Conservation (phyloP, 2,329 filamentous ascomycete genomes). For the Xenoacremonium recifei region DNA sequence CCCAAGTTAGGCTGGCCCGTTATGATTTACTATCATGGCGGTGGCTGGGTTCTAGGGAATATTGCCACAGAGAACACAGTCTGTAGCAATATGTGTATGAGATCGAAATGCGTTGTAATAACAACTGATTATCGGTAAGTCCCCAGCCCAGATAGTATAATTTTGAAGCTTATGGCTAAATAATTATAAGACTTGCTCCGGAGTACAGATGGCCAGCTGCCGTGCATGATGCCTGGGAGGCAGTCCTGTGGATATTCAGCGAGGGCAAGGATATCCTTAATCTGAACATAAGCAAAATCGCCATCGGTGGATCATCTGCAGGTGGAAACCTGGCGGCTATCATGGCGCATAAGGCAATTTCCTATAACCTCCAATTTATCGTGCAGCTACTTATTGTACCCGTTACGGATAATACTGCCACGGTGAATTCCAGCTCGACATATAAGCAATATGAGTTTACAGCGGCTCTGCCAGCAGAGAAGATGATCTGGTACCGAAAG, state of each 20-base stretch:
- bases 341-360: constrained; percentile 49
- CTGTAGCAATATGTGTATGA: constrained; percentile 43
- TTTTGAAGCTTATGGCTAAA: too few relatives aligned
- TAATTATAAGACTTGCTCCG: constrained; percentile 52
- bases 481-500: constrained; percentile 12
- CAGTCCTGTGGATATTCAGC: constrained; percentile 44
- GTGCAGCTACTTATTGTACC: constrained; percentile 7
- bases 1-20: constrained; percentile 52
- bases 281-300: constrained; percentile 34
- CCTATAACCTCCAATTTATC: constrained; percentile 16
- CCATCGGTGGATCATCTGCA: constrained; percentile 8
- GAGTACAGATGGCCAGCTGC: constrained; percentile 56
- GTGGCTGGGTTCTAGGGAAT: not conserved
- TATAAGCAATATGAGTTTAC: constrained; percentile 6
- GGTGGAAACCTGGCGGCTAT: constrained; percentile 8
- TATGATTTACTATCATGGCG: constrained; percentile 55
- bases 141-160: too few relatives aligned
- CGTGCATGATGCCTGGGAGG: constrained; percentile 56
- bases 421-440: not conserved
- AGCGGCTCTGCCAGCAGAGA: constrained; percentile 7
- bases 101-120: constrained; percentile 50
- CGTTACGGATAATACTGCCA: constrained; percentile 13
- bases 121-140: constrained; percentile 53
- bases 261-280: constrained; percentile 28
- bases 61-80: not conserved